Evolutionary conservation across 2,329 filamentous ascomycete species (phyloP).

Genomic region (Apiospora hydei): DNA sequence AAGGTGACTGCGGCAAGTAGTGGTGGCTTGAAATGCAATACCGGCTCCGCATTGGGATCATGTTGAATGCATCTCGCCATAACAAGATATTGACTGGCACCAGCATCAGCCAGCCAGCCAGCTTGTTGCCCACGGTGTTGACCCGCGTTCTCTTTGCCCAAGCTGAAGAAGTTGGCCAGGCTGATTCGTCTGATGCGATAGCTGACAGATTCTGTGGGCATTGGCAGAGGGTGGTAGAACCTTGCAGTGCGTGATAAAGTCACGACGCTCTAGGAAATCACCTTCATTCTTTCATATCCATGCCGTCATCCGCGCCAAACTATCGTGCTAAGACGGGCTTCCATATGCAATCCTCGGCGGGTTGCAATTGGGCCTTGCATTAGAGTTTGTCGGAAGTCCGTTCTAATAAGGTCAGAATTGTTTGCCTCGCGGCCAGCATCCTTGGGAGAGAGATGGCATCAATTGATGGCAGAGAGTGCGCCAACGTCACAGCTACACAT

Average conservation of each 20-base stretch:
- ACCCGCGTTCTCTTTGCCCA: background rate
- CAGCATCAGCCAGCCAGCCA: background rate
- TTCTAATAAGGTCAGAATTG: background rate
- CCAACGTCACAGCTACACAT: slow-evolving; percentile 12
- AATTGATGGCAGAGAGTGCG: background rate
- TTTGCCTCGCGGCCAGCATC: slow-evolving; percentile 1
- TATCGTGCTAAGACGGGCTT: background rate
- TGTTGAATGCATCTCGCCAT: background rate
- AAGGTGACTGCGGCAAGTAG: slow-evolving; percentile 3
- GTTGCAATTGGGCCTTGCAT: background rate
- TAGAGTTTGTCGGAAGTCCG: slow-evolving; percentile 20
- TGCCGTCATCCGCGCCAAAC: slow-evolving; percentile 9
- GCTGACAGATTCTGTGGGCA: slow-evolving; percentile 11
- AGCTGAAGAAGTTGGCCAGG: background rate
- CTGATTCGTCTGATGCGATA: background rate
- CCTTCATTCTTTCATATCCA: slow-evolving; percentile 18
- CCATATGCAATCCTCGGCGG: slow-evolving; percentile 13
- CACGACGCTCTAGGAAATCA: background rate
- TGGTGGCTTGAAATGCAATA: background rate
- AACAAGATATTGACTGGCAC: background rate
- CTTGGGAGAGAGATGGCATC: background rate
- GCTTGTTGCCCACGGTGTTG: background rate
- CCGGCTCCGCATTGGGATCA: background rate
- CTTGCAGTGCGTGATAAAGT: background rate
- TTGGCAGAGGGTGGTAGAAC: background rate